Conservation (phyloP, 306 rosid species). For the Morella rubra region DNA sequence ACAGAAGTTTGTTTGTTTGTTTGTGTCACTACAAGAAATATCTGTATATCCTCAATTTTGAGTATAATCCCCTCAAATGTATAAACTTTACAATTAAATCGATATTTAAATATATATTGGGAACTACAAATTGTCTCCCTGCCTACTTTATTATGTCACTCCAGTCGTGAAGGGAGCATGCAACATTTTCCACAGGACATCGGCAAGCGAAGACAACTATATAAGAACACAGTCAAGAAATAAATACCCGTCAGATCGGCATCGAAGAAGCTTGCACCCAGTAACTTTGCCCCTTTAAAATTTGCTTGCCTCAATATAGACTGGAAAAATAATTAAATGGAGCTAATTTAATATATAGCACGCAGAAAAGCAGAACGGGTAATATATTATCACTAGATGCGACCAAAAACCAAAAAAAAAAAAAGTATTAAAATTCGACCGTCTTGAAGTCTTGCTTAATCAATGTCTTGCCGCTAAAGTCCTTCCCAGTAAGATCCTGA, state of each 20-base stretch:
- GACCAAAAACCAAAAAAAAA: neutral
- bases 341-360: slow-evolving; percentile 6
- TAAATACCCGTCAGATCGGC: slow-evolving; percentile 89
- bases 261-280: slow-evolving; percentile 95
- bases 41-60: neutral
- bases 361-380: neutral
- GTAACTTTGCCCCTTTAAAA: slow-evolving; percentile 81
- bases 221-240: neutral
- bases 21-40: neutral
- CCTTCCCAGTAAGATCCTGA: slow-evolving; percentile 86
- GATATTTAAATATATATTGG: neutral
- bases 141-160: neutral
- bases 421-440: slow-evolving; percentile 35
- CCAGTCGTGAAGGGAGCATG: neutral
- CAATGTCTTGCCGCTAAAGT: slow-evolving; percentile 84
- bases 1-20: neutral
- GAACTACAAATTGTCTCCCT: neutral
- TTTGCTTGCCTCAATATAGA: slow-evolving; percentile 82
- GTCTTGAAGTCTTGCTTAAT: slow-evolving; percentile 97
- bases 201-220: neutral
- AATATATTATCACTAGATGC: no score
- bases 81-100: no score
- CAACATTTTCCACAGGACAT: neutral
- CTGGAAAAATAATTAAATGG: slow-evolving; percentile 39
- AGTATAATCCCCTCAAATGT: neutral